Conservation (phyloP, 176 grass and related monocot species). For the Triticum monococcum region DNA sequence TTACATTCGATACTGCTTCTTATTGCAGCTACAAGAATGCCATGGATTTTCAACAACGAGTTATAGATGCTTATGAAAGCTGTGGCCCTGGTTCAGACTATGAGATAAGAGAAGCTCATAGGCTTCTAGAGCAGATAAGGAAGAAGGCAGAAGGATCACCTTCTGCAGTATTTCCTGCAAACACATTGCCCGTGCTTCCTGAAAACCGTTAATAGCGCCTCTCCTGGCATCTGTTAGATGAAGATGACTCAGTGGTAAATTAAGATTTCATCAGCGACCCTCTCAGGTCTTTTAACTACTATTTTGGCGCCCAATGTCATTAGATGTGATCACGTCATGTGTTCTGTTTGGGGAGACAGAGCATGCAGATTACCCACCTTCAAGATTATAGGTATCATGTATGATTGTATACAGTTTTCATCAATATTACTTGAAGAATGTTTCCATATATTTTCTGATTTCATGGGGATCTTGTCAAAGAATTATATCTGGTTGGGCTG, state of each 20-base stretch:
- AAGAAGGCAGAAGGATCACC: slow-evolving; percentile 44
- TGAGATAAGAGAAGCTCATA: slow-evolving; percentile 45
- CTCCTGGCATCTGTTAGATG: slow-evolving; percentile 1
- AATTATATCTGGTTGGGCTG: neutral
- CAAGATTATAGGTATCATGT: neutral
- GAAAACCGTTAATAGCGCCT: slow-evolving; percentile 9
- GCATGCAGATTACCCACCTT: neutral
- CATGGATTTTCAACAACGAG: slow-evolving; percentile 53
- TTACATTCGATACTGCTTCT: slow-evolving; percentile 10
- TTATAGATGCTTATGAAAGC: slow-evolving; percentile 47
- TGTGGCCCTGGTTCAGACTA: slow-evolving; percentile 10
- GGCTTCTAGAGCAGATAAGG: slow-evolving; percentile 52
- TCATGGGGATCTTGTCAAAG: neutral
- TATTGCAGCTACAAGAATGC: slow-evolving; percentile 50
- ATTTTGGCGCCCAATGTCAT: neutral
- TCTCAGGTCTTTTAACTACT: neutral
- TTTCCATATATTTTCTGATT: slow-evolving; percentile 1
- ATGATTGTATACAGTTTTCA: neutral
- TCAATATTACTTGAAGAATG: neutral
- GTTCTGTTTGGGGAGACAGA: neutral
- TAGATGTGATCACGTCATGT: neutral
- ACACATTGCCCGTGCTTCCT: slow-evolving; percentile 41
- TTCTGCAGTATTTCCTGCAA: slow-evolving; percentile 62
- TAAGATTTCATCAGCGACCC: neutral
- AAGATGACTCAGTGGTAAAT: slow-evolving; percentile 21